Evolutionary conservation across 257 asterid genomes (phyloP).

Genomic region (Coffea eugenioides): DNA sequence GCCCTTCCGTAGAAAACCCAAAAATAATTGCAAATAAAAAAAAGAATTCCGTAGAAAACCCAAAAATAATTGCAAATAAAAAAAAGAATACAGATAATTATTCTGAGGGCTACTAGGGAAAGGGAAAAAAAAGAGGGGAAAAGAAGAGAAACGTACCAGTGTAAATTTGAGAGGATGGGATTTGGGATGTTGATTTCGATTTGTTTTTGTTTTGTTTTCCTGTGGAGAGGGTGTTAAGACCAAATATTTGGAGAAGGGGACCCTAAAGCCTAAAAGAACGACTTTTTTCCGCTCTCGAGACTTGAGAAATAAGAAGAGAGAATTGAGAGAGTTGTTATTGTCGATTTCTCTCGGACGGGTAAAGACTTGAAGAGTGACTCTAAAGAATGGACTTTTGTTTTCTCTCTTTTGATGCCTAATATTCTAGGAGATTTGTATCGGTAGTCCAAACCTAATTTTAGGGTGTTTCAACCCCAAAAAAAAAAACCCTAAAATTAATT

Average conservation of each 20-base stretch:
- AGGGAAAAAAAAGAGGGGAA: constrained; percentile 9
- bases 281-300: background rate
- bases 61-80: background rate
- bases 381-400: background rate
- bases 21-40: background rate
- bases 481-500: background rate
- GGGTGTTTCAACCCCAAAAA: background rate
- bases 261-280: background rate
- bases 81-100: constrained; percentile 10
- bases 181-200: constrained; percentile 22
- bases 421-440: background rate
- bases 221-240: background rate
- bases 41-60: constrained; percentile 10
- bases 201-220: constrained; percentile 7
- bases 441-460: background rate
- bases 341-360: background rate
- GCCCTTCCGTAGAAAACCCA: constrained; percentile 19
- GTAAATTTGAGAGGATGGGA: constrained; percentile 35
- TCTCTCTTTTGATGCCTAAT: background rate
- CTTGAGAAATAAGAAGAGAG: no score
- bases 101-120: constrained; percentile 19
- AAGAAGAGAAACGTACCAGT: constrained; percentile 41
- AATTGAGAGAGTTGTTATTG: background rate
- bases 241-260: constrained; percentile 1
- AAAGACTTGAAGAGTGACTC: background rate